A percentile compares a stretch with the other conserved stretches of the same genome.
Conservation (phyloP, 805 yeast species). For the Saccharomyces mikatae region DNA sequence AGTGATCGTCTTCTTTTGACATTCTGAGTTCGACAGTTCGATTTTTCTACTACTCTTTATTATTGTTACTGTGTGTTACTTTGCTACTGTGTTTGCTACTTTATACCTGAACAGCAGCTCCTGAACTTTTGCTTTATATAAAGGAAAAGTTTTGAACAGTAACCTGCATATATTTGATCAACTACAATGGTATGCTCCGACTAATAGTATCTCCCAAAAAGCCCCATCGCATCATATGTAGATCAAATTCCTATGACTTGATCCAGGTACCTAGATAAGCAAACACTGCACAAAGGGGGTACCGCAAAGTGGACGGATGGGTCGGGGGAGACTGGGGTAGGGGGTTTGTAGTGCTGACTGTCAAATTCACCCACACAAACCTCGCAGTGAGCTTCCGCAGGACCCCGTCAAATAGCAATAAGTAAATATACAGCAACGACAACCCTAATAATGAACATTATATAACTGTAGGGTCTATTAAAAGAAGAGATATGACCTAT, state of each 20-base stretch:
- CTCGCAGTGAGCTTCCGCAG: not conserved
- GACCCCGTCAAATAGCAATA: not conserved
- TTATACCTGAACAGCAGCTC: not conserved
- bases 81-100: not conserved
- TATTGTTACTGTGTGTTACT: not conserved
- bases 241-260: not conserved
- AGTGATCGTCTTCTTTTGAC: constrained; percentile 7
- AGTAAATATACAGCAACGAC: not conserved
- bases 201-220: not conserved
- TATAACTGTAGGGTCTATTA: too few relatives aligned
- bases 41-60: not conserved
- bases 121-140: not conserved
- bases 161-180: not conserved
- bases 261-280: not conserved
- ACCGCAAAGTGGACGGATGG: not conserved
- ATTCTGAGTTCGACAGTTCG: not conserved
- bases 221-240: not conserved
- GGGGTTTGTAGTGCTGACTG: not conserved
- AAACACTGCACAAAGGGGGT: not conserved
- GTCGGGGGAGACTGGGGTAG: not conserved
- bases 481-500: not conserved
- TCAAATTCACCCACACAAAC: not conserved
- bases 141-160: not conserved
- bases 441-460: not conserved
- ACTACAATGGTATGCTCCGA: not conserved